These are phyloP conservation scores for Hirsutella minnesotensis DNA, from an alignment of 2,329 filamentous ascomycete species.

Conservation along the genomic window DNA sequence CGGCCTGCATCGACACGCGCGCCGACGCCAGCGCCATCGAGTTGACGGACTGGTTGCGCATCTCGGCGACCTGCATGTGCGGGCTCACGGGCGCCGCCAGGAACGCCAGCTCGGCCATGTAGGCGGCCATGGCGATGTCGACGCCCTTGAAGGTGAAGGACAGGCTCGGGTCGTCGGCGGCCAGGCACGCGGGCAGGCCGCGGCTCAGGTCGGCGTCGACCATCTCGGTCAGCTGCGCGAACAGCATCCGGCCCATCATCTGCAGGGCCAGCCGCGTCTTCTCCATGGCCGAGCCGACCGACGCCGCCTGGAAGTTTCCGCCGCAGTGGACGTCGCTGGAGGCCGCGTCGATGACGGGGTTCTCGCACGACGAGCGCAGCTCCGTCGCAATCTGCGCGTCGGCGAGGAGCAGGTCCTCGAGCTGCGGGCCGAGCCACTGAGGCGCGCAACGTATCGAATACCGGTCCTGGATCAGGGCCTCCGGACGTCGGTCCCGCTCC, in stretches of 20 bases:
- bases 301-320: conserved; percentile 55
- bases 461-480: conserved; percentile 44
- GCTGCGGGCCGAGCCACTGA: conserved; percentile 56
- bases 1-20: conserved; percentile 42
- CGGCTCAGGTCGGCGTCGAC: conserved; percentile 48
- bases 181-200: conserved; percentile 50
- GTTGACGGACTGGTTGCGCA: conserved; percentile 56
- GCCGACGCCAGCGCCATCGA: conserved; percentile 49
- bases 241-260: conserved; percentile 45
- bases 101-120: conserved; percentile 49
- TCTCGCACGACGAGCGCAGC: conserved; percentile 56
- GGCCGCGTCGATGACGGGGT: conserved; percentile 41
- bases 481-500: too few relatives aligned
- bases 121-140: conserved; percentile 54
- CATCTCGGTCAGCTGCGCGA: conserved; percentile 49
- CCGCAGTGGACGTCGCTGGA: conserved; percentile 30
- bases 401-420: conserved; percentile 51
- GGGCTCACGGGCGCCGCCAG: conserved; percentile 49
- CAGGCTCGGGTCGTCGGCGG: conserved; percentile 41
- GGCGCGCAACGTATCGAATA: conserved; percentile 52
- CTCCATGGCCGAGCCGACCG: conserved; percentile 53
- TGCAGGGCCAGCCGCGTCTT: conserved; percentile 30
- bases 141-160: conserved; percentile 51
- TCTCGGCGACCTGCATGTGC: conserved; percentile 55
- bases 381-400: conserved; percentile 45